Base-by-base conservation (phyloP, 495 filamentous ascomycete species). In the Penicillium cinerascens region DNA sequence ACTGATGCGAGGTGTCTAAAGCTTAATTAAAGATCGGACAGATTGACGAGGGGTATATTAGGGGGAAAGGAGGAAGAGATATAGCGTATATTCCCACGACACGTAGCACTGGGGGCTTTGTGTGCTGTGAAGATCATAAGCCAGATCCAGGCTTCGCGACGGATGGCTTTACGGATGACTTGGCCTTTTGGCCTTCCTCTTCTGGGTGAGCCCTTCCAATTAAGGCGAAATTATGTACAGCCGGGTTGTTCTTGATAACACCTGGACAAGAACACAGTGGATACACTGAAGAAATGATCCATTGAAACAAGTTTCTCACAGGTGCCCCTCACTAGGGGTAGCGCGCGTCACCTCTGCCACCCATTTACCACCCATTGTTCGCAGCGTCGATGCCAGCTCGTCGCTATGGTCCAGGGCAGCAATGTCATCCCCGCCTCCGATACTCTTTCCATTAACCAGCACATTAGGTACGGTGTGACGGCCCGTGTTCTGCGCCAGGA, bases 381-480 rank as follows among this genome's bases (percentile, higher is more conserved):
- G 82, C 51, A 98, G 77, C 60, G 83, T 92, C 35, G 83, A 83
- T 25, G 80, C 76, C 50, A 98, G 72, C 49, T 77, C 80, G 54
- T 84, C 85, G n/a, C 79, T 78, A 37, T 72, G 61, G 64, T 95
- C 84, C 52, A 97, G 66, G 21, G 79, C 84, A 36, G 81, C 79
- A 51, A 97, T 80, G 29, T 96, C 90, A 61, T 97, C 92, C 40
- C 90, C 84, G 23, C 93, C 93, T 22, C 93, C 93, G 55, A 97
- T 91, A 61, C 87, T 93, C 66, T 85, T 83, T 4, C 89, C 93
- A 60, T 86, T 88, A 41, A 98, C 80, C 49, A 98, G 73, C 25
- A 98, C 77, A 61, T 98, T 98, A 2, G 93, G 93, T 2, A 98
- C 93, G 1, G 93, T 98, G 44, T 74, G 75, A 20, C 93, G 76